These are phyloP conservation scores for Clavispora fructus DNA, from an alignment of 805 yeast species.

Conservation along the genomic window DNA sequence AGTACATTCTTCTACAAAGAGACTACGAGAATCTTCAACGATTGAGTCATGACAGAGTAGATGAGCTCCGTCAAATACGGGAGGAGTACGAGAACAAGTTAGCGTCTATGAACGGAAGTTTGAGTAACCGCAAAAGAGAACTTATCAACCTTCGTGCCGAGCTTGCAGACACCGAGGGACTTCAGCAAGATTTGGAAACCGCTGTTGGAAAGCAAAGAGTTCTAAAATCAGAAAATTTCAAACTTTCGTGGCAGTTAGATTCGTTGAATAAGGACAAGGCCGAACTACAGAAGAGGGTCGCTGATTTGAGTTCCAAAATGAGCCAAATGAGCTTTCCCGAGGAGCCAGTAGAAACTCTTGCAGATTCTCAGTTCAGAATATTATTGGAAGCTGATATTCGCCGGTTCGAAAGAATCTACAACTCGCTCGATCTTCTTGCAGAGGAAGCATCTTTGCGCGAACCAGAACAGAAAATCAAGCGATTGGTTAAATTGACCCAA, in stretches of 20 bases:
- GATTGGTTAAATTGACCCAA: conserved; percentile 23
- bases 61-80: conserved; percentile 5
- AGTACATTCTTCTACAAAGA: conserved; percentile 6
- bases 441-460: conserved; percentile 57
- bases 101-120: conserved; percentile 7
- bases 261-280: conserved; percentile 34
- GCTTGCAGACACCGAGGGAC: conserved; percentile 20
- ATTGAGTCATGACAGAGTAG: conserved; percentile 7
- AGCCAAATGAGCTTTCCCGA: conserved; percentile 19
- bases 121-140: conserved; percentile 10
- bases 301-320: conserved; percentile 35
- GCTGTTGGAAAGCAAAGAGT: conserved; percentile 42
- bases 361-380: conserved; percentile 31
- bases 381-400: conserved; percentile 37
- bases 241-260: conserved; percentile 38
- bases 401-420: conserved; percentile 46
- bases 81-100: conserved; percentile 6
- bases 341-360: neutral
- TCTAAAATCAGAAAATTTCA: conserved; percentile 40
- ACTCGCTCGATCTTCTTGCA: conserved; percentile 47
- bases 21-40: conserved; percentile 11
- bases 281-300: conserved; percentile 30
- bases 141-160: conserved; percentile 6
- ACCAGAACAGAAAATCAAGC: conserved; percentile 47
- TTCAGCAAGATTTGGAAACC: conserved; percentile 32